phyloP scores from a whole-genome alignment of 495 filamentous ascomycete genomes.

The Xylaria scruposa region DNA sequence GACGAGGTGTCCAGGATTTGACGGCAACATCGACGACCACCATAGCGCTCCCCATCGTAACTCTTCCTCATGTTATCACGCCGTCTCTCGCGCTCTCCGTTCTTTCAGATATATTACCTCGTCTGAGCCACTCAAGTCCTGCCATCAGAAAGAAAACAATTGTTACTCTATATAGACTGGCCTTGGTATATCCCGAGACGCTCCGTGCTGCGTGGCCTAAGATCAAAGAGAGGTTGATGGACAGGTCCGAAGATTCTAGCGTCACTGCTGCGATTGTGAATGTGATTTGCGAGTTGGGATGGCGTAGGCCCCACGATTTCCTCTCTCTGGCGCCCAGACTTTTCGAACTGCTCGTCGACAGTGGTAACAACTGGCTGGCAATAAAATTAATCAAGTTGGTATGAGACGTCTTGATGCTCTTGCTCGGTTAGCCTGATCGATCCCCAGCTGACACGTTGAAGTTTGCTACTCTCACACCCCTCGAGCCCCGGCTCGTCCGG shows the following conservation, averaged over 20 bases:
- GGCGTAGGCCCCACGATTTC: constrained; percentile 92
- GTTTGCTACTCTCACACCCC: constrained; percentile 93
- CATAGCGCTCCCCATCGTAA: constrained; percentile 82
- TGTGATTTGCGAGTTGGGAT: constrained; percentile 94
- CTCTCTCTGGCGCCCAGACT: constrained; percentile 88
- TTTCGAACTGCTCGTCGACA: constrained; percentile 90
- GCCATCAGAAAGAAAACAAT: constrained; percentile 92
- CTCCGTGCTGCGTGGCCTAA: constrained; percentile 93
- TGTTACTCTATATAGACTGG: constrained; percentile 88
- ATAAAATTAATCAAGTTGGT: constrained; percentile 98
- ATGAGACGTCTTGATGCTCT: constrained; percentile 36
- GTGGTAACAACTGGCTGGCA: constrained; percentile 99
- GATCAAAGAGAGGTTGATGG: constrained; percentile 92
- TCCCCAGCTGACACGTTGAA: constrained; percentile 49
- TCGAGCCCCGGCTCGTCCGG: constrained; percentile 88
- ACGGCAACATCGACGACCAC: constrained; percentile 73
- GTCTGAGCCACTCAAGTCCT: constrained; percentile 83
- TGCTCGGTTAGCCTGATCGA: background rate
- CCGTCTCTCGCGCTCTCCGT: constrained; percentile 88
- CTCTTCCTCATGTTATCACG: constrained; percentile 90
- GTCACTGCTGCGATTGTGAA: constrained; percentile 96
- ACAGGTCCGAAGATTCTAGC: constrained; percentile 86
- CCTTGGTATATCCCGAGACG: constrained; percentile 93
- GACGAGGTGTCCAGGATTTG: constrained; percentile 67
- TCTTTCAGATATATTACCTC: constrained; percentile 81